Base-by-base conservation (phyloP, 164 flowering plant genomes). In the Vitis rupestris region DNA sequence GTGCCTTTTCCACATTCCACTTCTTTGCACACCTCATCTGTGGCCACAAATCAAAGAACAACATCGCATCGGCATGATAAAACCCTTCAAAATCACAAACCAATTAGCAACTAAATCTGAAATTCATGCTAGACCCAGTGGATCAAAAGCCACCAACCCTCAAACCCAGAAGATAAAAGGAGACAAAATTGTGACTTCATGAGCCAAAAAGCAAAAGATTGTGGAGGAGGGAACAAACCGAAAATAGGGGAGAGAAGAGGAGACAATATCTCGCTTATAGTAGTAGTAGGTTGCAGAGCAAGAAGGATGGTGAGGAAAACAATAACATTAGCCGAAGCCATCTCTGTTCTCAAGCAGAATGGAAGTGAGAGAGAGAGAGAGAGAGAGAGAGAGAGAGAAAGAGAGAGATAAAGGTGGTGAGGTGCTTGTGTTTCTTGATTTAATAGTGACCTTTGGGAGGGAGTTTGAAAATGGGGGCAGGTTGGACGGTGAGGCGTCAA, bases 1-100 rank as follows among this genome's bases (percentile, higher is more conserved):
- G 63, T 80, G 15, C 95, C 95, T 53, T 80, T 88, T 50, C 95
- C 95, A 71, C 92, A 90, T 14, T 82, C 76, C 63, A 83, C 85
- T 50, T 71, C 64, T 65, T 80, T 76, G 76, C 94, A 88, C 37
- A 83, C 72, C 58, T 76, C 62, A 31, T 74, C 92, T 85, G 74
- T 50, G 6, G 27, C 14, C 54, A 64, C 23, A 67, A 56, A 37
- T 11, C 44, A 52, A 54, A 44, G 3, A 60, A 9, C 44, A 37
- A 37, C 44, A 55, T 31, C 27, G 16, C 37, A 37, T 37, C 44
- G 44, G 7, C 7, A 6, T 37, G 44, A 37, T 50, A 51, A 10
- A 56, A 8, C 8, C 27, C 8, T 19, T 47, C 37, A 55, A 31
- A 53, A 53, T 37, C 19, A 6, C 2, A 54, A 53, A 8, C 12